Conservation (phyloP, 2,329 filamentous ascomycete species). For the Tolypocladium sp. region DNA sequence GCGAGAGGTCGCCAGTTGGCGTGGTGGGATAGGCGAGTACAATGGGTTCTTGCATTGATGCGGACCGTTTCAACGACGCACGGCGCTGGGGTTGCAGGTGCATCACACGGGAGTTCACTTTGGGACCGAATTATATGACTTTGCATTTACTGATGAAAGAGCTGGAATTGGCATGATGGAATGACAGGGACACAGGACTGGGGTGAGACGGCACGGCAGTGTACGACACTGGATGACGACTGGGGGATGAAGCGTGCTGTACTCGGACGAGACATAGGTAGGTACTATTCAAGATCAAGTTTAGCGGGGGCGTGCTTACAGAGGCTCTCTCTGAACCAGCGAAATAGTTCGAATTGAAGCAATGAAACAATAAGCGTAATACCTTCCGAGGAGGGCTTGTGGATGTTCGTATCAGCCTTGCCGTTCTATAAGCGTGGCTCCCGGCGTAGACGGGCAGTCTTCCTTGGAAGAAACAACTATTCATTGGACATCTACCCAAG, state of each 20-base stretch:
- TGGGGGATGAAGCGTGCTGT: not conserved
- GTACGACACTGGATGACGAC: not conserved
- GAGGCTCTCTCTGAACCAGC: not conserved
- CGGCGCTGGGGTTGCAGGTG: not conserved
- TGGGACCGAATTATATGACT: not conserved
- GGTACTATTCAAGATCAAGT: not conserved
- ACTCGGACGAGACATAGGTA: not conserved
- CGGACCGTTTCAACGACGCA: not conserved
- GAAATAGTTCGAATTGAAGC: not conserved
- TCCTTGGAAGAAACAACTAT: too few species aligned
- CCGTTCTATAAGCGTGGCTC: not conserved
- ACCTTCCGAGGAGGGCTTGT: too few species aligned
- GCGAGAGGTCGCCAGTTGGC: constrained; percentile 17
- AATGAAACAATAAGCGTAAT: too few species aligned
- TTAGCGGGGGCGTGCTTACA: not conserved
- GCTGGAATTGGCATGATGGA: not conserved
- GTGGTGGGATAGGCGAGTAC: constrained; percentile 15
- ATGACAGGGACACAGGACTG: not conserved
- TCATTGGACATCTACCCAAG: too few species aligned
- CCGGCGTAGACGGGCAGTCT: not conserved
- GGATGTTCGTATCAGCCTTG: not conserved
- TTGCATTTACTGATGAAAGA: not conserved
- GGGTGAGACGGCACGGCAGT: not conserved
- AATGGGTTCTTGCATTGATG: not conserved
- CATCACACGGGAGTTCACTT: not conserved